Base-by-base conservation (phyloP, 331 rosid genomes). In the Acacia pycnantha region DNA sequence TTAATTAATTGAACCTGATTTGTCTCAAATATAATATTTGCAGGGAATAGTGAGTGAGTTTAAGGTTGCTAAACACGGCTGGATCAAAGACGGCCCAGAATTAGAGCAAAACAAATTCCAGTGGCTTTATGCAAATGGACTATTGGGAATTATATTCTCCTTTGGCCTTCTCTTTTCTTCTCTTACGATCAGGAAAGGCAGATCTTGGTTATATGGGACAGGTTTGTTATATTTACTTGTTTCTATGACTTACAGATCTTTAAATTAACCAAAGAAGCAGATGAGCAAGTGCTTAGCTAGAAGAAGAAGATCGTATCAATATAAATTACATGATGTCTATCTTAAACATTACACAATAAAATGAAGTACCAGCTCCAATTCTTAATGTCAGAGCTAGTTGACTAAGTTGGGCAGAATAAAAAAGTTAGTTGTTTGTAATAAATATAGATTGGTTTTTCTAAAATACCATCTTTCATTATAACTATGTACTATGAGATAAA, bases 151-250 rank as follows among this genome's bases (percentile, higher is more conserved):
- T 73, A 77, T 93, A 77, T 95, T 93, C 83, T 85, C 92, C 77
- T 86, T 86, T 79, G 97, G 97, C 61, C 92, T 91, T 75, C 97
- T 93, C 65, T 89, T 54, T 77, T 87, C 97, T 58, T 78, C 98
- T 64, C 80, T 93, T 35, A 95, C 86, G 81, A 93, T 92, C 86
- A 88, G 98, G 84, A 91, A 81, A 79, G n/a, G 97, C 97, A 90
- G 97, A 81, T 91, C 97, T 15, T 95, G 97, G 98, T 82, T 85
- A 80, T 95, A 91, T 59, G 91, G 90, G 26, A 90, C 95, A 90
- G 93, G 94, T 93, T 84, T 76, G 41, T 6, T 37, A 37, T 6
- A 6, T 37, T 37, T 37, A 6, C 9, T 37, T 37, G 90, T 61
- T 62, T 29, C 19, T 12, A 61, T 26, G 19, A 61, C 2, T 61